A percentile compares a stretch with the other conserved stretches of the same genome.
phyloP scores from a whole-genome alignment of 148 eudicot species.

The Gaultheria prostrata region DNA sequence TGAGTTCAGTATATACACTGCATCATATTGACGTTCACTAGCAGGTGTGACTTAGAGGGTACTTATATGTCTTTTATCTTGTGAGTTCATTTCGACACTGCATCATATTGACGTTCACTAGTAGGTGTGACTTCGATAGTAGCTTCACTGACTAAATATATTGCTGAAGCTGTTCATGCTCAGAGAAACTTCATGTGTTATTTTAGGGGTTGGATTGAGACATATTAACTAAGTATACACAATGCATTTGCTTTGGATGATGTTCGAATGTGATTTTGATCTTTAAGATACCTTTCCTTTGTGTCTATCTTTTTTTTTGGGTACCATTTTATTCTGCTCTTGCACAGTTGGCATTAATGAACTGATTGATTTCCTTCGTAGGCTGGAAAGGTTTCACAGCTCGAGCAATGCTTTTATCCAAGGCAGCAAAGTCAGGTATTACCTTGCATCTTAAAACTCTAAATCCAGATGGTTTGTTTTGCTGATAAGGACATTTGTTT shows the following conservation, averaged over 20 bases:
- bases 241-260: neutral
- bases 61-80: too few species aligned
- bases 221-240: neutral
- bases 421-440: conserved; percentile 94
- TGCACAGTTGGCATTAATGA: neutral
- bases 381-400: conserved; percentile 96
- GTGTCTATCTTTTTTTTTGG: neutral
- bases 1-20: neutral
- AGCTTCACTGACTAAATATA: neutral
- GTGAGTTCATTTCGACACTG: neutral
- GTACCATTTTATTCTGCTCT: neutral
- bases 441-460: neutral
- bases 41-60: neutral
- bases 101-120: neutral
- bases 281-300: neutral
- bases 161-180: neutral
- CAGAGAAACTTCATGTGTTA: neutral
- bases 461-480: neutral
- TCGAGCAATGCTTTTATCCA: conserved; percentile 94
- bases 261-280: neutral
- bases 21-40: neutral
- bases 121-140: neutral
- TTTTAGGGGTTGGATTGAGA: neutral
- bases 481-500: neutral
- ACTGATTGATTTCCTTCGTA: conserved; percentile 21